Percentiles rank a stretch among this genome's conserved stretches.
phyloP scores from a whole-genome alignment of 768 basidiomycete genomes.

The Harrya chromipes region DNA sequence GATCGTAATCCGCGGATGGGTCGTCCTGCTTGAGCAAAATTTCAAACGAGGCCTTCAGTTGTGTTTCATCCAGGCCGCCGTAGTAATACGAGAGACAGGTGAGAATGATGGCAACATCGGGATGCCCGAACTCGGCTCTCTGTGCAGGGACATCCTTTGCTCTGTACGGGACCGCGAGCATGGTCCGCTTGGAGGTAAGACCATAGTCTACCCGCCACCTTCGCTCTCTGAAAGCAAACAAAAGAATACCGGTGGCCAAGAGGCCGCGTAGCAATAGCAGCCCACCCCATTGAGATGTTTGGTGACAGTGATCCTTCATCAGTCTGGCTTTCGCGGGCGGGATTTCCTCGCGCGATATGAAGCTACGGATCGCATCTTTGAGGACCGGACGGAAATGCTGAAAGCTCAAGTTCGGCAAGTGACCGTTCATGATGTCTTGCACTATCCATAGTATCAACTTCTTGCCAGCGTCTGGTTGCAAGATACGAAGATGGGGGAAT shows the following conservation, averaged over 20 bases:
- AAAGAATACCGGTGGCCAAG: slow-evolving; percentile 22
- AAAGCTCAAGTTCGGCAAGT: slow-evolving; percentile 8
- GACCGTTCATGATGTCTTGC: slow-evolving; percentile 9
- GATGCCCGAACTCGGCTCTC: slow-evolving; percentile 28
- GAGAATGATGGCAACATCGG: slow-evolving; percentile 21
- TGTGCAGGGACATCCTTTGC: slow-evolving; percentile 27
- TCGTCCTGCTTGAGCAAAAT: slow-evolving; percentile 19
- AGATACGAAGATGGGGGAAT: slow-evolving; percentile 13
- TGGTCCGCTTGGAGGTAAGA: slow-evolving; percentile 7
- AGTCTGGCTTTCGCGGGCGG: background rate
- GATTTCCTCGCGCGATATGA: slow-evolving; percentile 5
- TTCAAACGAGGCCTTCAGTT: slow-evolving; percentile 18
- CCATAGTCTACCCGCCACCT: slow-evolving; percentile 30
- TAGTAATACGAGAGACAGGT: slow-evolving; percentile 25
- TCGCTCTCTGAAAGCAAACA: slow-evolving; percentile 22
- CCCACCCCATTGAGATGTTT: slow-evolving; percentile 6
- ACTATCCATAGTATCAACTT: slow-evolving; percentile 7
- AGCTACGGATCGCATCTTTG: slow-evolving; percentile 1
- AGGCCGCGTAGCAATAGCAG: slow-evolving; percentile 26
- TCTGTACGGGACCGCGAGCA: slow-evolving; percentile 28
- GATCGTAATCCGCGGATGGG: slow-evolving; percentile 16
- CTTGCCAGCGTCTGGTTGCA: slow-evolving; percentile 6
- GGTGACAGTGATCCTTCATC: background rate
- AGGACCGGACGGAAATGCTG: background rate
- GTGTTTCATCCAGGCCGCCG: slow-evolving; percentile 17